These are phyloP conservation scores for Tanacetum coccineum DNA, from an alignment of 129 eudicot genomes.

Conservation along the genomic window DNA sequence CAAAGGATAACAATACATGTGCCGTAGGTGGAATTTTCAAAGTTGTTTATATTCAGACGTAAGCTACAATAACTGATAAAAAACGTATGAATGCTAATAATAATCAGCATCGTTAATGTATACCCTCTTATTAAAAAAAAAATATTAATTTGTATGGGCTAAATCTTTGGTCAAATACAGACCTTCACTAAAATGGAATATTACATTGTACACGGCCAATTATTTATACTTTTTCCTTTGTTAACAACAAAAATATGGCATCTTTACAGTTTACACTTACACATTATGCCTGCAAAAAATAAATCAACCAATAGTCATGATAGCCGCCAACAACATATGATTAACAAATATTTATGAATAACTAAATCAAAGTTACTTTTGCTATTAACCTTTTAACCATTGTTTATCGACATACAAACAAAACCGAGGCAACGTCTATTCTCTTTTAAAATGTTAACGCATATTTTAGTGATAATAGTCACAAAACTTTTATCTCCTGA, in stretches of 20 bases:
- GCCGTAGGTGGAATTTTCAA: no score
- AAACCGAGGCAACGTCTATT: no score
- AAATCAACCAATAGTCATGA: background rate
- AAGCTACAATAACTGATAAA: no score
- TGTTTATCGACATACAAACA: no score
- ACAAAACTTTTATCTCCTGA: no score
- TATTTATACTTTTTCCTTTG: background rate
- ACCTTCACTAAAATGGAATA: background rate
- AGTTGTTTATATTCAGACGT: no score
- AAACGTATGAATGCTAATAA: no score
- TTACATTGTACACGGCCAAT: conserved; percentile 13
- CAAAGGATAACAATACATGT: no score
- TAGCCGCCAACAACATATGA: conserved; percentile 16
- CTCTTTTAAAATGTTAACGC: no score
- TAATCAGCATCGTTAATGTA: no score
- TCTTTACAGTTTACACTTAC: conserved; percentile 8
- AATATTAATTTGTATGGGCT: background rate
- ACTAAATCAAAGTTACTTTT: background rate
- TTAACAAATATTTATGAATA: background rate
- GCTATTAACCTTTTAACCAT: background rate
- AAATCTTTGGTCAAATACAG: conserved; percentile 19
- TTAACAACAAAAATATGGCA: conserved; percentile 8
- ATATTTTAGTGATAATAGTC: no score
- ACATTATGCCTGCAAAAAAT: conserved; percentile 15
- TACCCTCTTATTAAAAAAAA: no score